These are phyloP conservation scores for Pestalotiopsis sp. DNA, from an alignment of 2,329 filamentous ascomycete genomes.

Conservation along the genomic window DNA sequence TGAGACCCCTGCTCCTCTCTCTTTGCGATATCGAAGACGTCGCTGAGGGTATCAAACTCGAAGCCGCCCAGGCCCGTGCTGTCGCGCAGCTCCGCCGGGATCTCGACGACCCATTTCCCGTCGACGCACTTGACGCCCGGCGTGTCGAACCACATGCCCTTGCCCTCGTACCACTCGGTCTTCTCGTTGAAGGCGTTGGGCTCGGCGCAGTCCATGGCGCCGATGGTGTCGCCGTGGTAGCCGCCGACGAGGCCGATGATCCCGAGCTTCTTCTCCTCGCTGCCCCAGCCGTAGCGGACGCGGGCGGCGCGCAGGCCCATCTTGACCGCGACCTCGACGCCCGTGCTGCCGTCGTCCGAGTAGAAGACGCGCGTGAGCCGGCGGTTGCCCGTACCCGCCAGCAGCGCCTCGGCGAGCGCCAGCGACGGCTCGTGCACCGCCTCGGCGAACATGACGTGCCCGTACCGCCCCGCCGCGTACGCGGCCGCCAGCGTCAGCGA, in stretches of 20 bases:
- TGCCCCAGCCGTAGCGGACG: slow-evolving; percentile 67
- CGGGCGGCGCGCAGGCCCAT: slow-evolving; percentile 77
- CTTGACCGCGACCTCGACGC: slow-evolving; percentile 82
- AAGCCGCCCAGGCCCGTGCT: slow-evolving; percentile 44
- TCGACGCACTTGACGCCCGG: slow-evolving; percentile 69
- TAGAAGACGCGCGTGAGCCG: slow-evolving; percentile 76
- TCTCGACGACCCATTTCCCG: slow-evolving; percentile 67
- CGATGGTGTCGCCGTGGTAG: slow-evolving; percentile 88
- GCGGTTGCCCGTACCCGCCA: slow-evolving; percentile 62
- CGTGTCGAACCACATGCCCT: slow-evolving; percentile 81
- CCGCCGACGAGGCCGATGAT: slow-evolving; percentile 78
- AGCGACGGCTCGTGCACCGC: slow-evolving; percentile 80
- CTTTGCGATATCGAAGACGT: slow-evolving; percentile 61
- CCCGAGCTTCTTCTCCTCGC: slow-evolving; percentile 59
- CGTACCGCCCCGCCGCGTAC: slow-evolving; percentile 81
- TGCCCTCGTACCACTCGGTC: slow-evolving; percentile 83
- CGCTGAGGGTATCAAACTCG: slow-evolving; percentile 49
- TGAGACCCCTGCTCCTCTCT: slow-evolving; percentile 49
- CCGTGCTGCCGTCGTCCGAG: slow-evolving; percentile 83
- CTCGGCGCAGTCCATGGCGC: slow-evolving; percentile 84
- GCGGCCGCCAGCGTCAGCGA: slow-evolving; percentile 73
- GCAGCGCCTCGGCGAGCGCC: slow-evolving; percentile 65
- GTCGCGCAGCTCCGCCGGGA: slow-evolving; percentile 50
- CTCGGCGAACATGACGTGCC: slow-evolving; percentile 86
- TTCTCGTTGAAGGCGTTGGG: slow-evolving; percentile 79